Evolutionary conservation across 768 basidiomycete genomes (phyloP).

Genomic region (Naganishia onofrii): DNA sequence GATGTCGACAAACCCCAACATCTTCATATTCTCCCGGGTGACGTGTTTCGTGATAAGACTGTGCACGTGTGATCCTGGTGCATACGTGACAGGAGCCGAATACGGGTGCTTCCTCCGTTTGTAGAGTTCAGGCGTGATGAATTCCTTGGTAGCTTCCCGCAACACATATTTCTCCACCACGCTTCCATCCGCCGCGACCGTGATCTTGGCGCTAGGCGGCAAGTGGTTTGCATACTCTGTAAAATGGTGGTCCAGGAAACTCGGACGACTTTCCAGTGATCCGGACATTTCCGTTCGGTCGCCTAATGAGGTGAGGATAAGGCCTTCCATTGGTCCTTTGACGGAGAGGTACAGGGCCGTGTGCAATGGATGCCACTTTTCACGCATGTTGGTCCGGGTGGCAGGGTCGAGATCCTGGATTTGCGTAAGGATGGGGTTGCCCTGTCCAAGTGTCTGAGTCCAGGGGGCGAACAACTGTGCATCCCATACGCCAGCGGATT

Average conservation of each 20-base stretch:
- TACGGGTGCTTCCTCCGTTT: conserved; percentile 39
- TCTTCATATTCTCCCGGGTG: conserved; percentile 37
- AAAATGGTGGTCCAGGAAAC: conserved; percentile 43
- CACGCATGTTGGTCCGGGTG: conserved; percentile 29
- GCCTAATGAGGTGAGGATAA: conserved; percentile 43
- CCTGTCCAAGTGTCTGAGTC: conserved; percentile 21
- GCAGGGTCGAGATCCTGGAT: conserved; percentile 34
- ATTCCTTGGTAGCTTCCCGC: conserved; percentile 45
- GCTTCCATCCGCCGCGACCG: conserved; percentile 14
- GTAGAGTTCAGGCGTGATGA: conserved; percentile 44
- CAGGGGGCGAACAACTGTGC: conserved; percentile 5
- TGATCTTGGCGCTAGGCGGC: conserved; percentile 33
- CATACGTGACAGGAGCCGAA: conserved; percentile 36
- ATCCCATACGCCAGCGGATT: conserved; percentile 27
- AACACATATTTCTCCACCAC: conserved; percentile 43
- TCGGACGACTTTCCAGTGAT: conserved; percentile 43
- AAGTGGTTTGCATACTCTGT: conserved; percentile 43
- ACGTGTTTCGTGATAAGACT: conserved; percentile 33
- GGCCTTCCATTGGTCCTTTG: conserved; percentile 39
- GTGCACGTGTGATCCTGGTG: conserved; percentile 36
- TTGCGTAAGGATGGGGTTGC: conserved; percentile 35
- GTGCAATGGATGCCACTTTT: conserved; percentile 45
- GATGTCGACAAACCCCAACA: conserved; percentile 40
- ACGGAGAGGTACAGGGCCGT: conserved; percentile 41
- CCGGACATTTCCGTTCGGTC: conserved; percentile 48